Evolutionary conservation across 345 rosid genomes (phyloP).

Genomic region (Hibiscus mutabilis): DNA sequence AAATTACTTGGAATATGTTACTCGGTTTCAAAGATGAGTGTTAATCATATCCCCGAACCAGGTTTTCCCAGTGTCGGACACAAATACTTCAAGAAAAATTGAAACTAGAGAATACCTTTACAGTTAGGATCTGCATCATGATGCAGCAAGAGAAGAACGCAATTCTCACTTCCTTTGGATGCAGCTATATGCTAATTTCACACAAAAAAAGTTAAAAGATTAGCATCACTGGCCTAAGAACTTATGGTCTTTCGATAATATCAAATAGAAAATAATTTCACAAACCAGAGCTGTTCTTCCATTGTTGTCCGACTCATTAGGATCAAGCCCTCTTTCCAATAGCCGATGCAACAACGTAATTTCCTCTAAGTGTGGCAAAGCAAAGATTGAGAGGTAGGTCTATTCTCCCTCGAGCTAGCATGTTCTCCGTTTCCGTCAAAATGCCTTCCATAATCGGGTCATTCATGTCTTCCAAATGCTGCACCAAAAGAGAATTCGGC

Average conservation of each 20-base stretch:
- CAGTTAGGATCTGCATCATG: conserved; percentile 57
- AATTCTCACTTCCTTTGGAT: conserved; percentile 63
- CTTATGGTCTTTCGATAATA: neutral
- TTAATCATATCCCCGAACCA: neutral
- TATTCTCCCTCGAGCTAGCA: conserved; percentile 70
- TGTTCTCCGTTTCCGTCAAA: conserved; percentile 61
- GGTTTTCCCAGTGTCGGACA: neutral
- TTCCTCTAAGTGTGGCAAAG: conserved; percentile 76
- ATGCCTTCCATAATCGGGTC: conserved; percentile 66
- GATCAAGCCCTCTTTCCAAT: conserved; percentile 71
- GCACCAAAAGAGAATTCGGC: conserved; percentile 7
- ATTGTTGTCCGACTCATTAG: conserved; percentile 75
- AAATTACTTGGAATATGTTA: neutral
- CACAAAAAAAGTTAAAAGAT: neutral
- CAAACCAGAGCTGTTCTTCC: conserved; percentile 76
- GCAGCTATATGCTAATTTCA: conserved; percentile 75
- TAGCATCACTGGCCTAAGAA: neutral
- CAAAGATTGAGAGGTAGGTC: conserved; percentile 71
- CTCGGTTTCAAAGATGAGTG: neutral
- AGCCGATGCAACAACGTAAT: conserved; percentile 58
- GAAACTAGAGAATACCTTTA: conserved; percentile 40
- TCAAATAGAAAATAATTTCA: neutral
- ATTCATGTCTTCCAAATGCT: conserved; percentile 64
- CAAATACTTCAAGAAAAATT: neutral
- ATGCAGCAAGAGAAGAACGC: conserved; percentile 62